Conservation (phyloP, 2,329 filamentous ascomycete genomes). For the Thermothelomyces thermophilus region DNA sequence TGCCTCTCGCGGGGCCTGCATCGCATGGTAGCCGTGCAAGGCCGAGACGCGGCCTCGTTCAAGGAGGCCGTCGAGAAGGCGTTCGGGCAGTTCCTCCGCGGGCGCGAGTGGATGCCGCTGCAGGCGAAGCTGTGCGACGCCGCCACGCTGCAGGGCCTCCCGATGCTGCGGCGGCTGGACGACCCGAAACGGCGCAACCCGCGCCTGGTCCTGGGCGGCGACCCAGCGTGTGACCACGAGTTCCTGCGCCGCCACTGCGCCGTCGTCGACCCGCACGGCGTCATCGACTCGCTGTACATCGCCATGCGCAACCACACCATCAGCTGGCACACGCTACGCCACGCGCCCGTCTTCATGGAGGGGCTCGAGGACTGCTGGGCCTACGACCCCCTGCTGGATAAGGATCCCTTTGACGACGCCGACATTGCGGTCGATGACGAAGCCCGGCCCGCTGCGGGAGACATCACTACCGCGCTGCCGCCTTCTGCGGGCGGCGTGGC, state of each 20-base stretch:
- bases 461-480: conserved; percentile 30
- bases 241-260: conserved; percentile 50
- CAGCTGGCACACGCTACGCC: conserved; percentile 49
- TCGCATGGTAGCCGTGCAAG: conserved; percentile 48
- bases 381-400: conserved; percentile 45
- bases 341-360: conserved; percentile 42
- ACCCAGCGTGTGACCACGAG: conserved; percentile 38
- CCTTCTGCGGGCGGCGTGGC: conserved; percentile 15
- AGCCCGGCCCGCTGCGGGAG: conserved; percentile 39
- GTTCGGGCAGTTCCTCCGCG: conserved; percentile 44
- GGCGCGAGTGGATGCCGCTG: conserved; percentile 50
- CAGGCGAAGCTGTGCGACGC: conserved; percentile 53
- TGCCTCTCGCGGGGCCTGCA: conserved; percentile 55
- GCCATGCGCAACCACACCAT: conserved; percentile 48
- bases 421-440: conserved; percentile 32
- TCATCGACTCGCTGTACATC: conserved; percentile 54
- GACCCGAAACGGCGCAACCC: not conserved
- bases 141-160: conserved; percentile 46
- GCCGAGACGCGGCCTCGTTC: conserved; percentile 44
- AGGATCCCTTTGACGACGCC: conserved; percentile 32
- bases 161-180: conserved; percentile 52
- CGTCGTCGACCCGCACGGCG: conserved; percentile 47
- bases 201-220: not conserved
- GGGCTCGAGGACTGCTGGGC: conserved; percentile 51
- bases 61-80: conserved; percentile 41